Percentiles rank a stretch among this genome's conserved stretches.
Conservation (phyloP, 164 flowering plant species). For the Magnolia kwangsiensis region DNA sequence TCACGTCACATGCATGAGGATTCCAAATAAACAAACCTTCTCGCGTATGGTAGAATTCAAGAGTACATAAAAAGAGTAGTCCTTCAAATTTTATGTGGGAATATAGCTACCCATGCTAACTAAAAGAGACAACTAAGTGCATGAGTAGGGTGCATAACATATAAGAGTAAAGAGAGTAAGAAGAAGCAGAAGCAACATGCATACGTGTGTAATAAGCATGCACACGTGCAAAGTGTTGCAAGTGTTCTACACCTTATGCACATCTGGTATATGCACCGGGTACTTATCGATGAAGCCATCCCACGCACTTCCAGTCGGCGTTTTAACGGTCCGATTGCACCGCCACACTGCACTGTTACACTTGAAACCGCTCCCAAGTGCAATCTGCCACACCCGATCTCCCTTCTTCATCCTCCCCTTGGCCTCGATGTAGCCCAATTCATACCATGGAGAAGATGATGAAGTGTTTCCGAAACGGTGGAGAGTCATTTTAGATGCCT, state of each 20-base stretch:
- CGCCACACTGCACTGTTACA: slow-evolving; percentile 33
- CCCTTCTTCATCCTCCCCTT: slow-evolving; percentile 36
- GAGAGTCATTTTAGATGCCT: slow-evolving; percentile 41
- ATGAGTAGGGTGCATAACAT: no score
- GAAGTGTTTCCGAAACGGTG: slow-evolving; percentile 40
- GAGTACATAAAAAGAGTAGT: no score
- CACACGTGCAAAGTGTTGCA: neutral
- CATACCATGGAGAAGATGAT: slow-evolving; percentile 38
- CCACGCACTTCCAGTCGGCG: slow-evolving; percentile 20
- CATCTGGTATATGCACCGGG: slow-evolving; percentile 13
- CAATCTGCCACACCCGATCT: slow-evolving; percentile 32
- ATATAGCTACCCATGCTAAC: no score
- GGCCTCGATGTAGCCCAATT: slow-evolving; percentile 32
- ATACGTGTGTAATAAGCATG: neutral
- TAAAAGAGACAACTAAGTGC: no score
- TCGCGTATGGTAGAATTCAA: no score
- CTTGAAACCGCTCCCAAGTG: slow-evolving; percentile 36
- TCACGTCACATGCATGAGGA: no score
- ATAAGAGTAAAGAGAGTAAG: neutral
- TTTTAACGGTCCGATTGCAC: slow-evolving; percentile 9
- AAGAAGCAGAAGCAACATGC: neutral
- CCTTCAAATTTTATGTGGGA: no score
- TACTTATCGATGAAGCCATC: slow-evolving; percentile 9
- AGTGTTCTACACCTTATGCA: neutral
- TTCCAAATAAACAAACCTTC: no score